A percentile compares a stretch with the other conserved stretches of the same genome.
Conservation (phyloP, 306 rosid species). For the Ceratonia siliqua region DNA sequence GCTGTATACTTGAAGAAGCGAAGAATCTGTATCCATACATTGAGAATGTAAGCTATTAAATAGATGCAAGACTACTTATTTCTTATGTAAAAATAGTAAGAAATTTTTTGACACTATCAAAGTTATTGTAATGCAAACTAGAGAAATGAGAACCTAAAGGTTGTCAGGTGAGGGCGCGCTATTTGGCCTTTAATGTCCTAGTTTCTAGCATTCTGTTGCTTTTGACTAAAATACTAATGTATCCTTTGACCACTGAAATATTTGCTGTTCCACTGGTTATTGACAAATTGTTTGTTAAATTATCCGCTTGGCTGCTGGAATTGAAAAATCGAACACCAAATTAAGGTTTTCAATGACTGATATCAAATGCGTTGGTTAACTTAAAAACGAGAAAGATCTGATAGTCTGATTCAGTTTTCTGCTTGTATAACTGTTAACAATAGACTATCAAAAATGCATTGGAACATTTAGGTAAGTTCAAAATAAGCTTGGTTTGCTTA, state of each 20-base stretch:
- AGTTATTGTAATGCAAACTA: constrained; percentile 13
- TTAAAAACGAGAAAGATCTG: neutral
- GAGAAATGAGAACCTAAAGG: constrained; percentile 21
- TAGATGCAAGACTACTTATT: constrained; percentile 18
- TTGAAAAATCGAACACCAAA: neutral
- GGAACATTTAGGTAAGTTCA: no score
- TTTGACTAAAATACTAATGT: constrained; percentile 24
- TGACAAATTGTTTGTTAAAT: neutral
- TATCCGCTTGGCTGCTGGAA: neutral
- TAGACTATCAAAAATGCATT: neutral
- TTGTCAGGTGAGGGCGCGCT: neutral
- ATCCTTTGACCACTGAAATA: neutral
- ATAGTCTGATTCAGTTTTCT: no score
- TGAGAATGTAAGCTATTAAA: constrained; percentile 21
- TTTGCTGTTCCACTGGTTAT: neutral
- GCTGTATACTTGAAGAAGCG: constrained; percentile 18
- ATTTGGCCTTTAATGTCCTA: neutral
- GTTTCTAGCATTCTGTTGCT: neutral
- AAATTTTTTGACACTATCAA: constrained; percentile 9
- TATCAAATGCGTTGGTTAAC: neutral
- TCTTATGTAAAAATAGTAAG: constrained; percentile 31
- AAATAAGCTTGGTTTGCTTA: neutral
- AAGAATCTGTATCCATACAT: constrained; percentile 28
- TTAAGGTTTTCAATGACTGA: neutral
- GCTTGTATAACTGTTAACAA: neutral